These are phyloP conservation scores for Amanita subjunquillea DNA, from an alignment of 768 basidiomycete species.

Conservation along the genomic window DNA sequence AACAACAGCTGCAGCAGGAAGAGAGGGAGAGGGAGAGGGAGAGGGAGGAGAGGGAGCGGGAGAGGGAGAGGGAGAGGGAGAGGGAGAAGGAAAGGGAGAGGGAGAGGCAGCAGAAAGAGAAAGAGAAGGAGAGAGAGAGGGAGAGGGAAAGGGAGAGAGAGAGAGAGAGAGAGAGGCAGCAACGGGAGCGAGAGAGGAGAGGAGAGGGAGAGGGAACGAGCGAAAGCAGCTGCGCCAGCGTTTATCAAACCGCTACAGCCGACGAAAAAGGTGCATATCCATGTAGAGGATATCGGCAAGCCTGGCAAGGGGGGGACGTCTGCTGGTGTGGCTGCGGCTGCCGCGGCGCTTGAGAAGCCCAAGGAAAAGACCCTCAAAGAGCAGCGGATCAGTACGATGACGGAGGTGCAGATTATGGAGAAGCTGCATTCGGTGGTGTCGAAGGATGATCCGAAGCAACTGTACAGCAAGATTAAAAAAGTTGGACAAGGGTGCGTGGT, in stretches of 20 bases:
- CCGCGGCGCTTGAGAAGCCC: slow-evolving; percentile 65
- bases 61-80: slow-evolving; percentile 7
- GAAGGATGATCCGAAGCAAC: slow-evolving; percentile 73
- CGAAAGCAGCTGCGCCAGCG: slow-evolving; percentile 37
- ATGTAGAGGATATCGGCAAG: slow-evolving; percentile 29
- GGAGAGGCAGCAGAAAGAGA: slow-evolving; percentile 11
- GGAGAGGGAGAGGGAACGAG: slow-evolving; percentile 13
- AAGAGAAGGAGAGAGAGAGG: no score
- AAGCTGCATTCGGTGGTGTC: slow-evolving; percentile 86
- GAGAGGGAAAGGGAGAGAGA: slow-evolving; percentile 14
- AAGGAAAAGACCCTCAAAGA: slow-evolving; percentile 66
- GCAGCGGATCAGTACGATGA: slow-evolving; percentile 91
- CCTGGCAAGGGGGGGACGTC: slow-evolving; percentile 21
- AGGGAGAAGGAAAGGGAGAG: slow-evolving; percentile 6
- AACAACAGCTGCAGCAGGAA: slow-evolving; percentile 14
- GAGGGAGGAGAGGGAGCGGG: slow-evolving; percentile 7
- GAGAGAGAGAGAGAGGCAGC: slow-evolving; percentile 21
- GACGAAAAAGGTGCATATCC: slow-evolving; percentile 60
- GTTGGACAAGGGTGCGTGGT: slow-evolving; percentile 89
- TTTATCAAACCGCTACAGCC: slow-evolving; percentile 72
- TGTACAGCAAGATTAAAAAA: slow-evolving; percentile 98
- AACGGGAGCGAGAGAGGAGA: slow-evolving; percentile 15
- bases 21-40: neutral
- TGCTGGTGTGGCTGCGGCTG: slow-evolving; percentile 45
- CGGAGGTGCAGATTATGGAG: slow-evolving; percentile 97